Evolutionary conservation across 805 yeast genomes (phyloP).

Genomic region (Blastobotrys americana): DNA sequence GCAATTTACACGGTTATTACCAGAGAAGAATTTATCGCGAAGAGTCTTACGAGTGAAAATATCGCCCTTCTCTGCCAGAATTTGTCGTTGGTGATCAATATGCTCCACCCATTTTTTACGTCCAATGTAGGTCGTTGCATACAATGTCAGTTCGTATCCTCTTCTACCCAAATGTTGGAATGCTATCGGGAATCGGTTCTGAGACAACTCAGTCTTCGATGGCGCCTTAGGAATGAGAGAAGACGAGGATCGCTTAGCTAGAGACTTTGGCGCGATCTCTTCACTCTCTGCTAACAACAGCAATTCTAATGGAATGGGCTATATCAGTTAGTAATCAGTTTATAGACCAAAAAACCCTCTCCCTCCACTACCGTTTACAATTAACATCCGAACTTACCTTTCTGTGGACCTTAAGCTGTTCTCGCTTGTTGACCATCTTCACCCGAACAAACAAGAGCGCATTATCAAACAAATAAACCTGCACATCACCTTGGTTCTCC

Average conservation of each 20-base stretch:
- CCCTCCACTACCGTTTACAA: slow-evolving; percentile 56
- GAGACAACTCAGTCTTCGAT: slow-evolving; percentile 15
- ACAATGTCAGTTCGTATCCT: slow-evolving; percentile 39
- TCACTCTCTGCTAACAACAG: slow-evolving; percentile 53
- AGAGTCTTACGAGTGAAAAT: slow-evolving; percentile 72
- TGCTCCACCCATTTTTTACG: slow-evolving; percentile 77
- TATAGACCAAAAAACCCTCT: slow-evolving; percentile 25
- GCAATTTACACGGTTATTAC: slow-evolving; percentile 73
- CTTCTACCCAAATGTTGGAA: slow-evolving; percentile 45
- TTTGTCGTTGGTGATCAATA: slow-evolving; percentile 70
- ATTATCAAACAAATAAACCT: slow-evolving; percentile 82
- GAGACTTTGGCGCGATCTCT: slow-evolving; percentile 56
- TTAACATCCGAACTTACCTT: slow-evolving; percentile 34
- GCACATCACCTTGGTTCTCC: slow-evolving; percentile 68
- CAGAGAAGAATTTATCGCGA: slow-evolving; percentile 68
- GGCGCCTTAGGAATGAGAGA: slow-evolving; percentile 24
- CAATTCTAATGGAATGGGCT: slow-evolving; percentile 32
- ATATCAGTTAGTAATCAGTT: neutral
- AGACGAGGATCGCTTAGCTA: slow-evolving; percentile 26
- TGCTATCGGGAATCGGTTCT: slow-evolving; percentile 38
- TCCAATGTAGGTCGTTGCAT: slow-evolving; percentile 39
- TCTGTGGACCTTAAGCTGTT: slow-evolving; percentile 84
- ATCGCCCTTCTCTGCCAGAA: slow-evolving; percentile 63
- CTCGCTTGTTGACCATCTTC: slow-evolving; percentile 81
- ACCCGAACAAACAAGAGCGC: slow-evolving; percentile 77